Conservation (phyloP, 2,329 filamentous ascomycete genomes). For the Talaromyces sp. region DNA sequence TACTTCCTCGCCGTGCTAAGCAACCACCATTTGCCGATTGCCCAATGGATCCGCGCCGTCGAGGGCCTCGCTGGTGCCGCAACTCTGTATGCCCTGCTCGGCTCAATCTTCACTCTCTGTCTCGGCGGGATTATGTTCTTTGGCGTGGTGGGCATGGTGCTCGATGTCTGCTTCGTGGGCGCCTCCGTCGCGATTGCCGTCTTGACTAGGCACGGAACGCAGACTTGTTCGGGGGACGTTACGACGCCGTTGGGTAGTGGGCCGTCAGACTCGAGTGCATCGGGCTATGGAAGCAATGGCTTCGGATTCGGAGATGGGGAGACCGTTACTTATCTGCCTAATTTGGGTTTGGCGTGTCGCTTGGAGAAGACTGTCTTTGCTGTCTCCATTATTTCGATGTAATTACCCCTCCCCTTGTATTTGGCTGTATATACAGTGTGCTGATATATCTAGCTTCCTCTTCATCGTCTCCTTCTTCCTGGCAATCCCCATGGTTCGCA, state of each 20-base stretch:
- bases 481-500: conserved; percentile 65
- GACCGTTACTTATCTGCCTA: conserved; percentile 26
- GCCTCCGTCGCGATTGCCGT: conserved; percentile 79
- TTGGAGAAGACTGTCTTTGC: conserved; percentile 75
- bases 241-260: conserved; percentile 68
- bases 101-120: conserved; percentile 73
- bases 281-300: conserved; percentile 49
- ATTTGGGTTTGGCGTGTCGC: conserved; percentile 62
- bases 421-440: not conserved
- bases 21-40: conserved; percentile 62
- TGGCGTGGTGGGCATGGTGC: conserved; percentile 67
- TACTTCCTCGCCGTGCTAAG: conserved; percentile 77
- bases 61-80: conserved; percentile 73
- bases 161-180: conserved; percentile 73
- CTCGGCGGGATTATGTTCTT: conserved; percentile 72
- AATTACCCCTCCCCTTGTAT: conserved; percentile 29
- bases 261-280: conserved; percentile 48
- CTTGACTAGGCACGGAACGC: conserved; percentile 66
- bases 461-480: conserved; percentile 70
- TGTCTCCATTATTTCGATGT: conserved; percentile 74
- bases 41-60: conserved; percentile 66
- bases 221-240: conserved; percentile 62
- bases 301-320: conserved; percentile 35
- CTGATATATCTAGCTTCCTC: conserved; percentile 55
- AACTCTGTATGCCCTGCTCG: conserved; percentile 69